These are phyloP conservation scores for Mortierella sp. DNA, from an alignment of 371 early-diverging fungal species.

Conservation along the genomic window DNA sequence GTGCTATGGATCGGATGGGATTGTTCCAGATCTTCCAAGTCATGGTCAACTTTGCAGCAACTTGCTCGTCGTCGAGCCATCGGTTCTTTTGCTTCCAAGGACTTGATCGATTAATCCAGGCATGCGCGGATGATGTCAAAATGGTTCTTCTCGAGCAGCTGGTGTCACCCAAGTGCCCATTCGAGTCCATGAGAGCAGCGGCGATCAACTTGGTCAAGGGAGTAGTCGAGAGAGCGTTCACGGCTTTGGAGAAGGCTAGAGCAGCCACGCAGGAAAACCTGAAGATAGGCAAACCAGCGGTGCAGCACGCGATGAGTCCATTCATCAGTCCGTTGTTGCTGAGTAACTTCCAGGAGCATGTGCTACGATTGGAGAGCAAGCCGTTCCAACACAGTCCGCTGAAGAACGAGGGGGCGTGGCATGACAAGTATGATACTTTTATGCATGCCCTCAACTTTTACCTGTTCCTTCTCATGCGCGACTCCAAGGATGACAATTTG, in stretches of 20 bases:
- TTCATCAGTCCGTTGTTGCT: constrained; percentile 43
- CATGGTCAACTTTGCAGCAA: constrained; percentile 52
- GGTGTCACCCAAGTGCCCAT: constrained; percentile 42
- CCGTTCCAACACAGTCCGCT: constrained; percentile 31
- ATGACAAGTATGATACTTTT: constrained; percentile 54
- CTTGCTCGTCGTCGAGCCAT: constrained; percentile 34
- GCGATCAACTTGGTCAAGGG: constrained; percentile 48
- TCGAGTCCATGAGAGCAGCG: constrained; percentile 51
- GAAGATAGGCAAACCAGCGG: not conserved
- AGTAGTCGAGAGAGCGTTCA: constrained; percentile 41
- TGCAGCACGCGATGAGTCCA: constrained; percentile 25
- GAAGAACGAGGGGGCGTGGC: constrained; percentile 38
- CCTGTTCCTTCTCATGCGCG: constrained; percentile 59
- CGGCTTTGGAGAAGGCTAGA: constrained; percentile 22
- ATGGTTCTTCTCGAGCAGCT: constrained; percentile 40
- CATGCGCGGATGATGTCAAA: constrained; percentile 44
- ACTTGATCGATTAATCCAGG: constrained; percentile 41
- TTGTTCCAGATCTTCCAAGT: constrained; percentile 49
- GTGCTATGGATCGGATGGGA: constrained; percentile 42
- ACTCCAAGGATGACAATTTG: constrained; percentile 43
- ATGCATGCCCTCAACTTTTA: constrained; percentile 64
- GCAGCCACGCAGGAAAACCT: constrained; percentile 18
- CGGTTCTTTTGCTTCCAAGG: constrained; percentile 51
- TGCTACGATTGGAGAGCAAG: constrained; percentile 36
- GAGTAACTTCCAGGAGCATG: constrained; percentile 25